Conservation (phyloP, 352 stramenopile genomes). For the Pythium rishiriense region DNA sequence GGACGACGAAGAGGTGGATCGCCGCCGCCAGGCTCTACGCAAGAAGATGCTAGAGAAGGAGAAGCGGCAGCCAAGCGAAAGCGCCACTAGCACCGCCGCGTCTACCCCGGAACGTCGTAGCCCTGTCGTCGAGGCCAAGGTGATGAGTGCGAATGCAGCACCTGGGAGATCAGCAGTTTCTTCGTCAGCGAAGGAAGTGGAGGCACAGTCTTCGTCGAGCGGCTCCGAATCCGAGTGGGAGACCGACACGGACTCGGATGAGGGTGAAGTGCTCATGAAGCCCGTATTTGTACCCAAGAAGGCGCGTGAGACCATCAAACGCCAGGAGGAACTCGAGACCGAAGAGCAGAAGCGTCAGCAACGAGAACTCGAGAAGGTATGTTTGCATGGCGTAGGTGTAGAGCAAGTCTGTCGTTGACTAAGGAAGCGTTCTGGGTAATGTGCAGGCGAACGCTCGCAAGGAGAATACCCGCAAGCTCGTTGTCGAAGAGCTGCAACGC, state of each 20-base stretch:
- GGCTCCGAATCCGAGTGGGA: conserved; percentile 71
- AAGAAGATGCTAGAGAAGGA: conserved; percentile 53
- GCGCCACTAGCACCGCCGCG: neutral
- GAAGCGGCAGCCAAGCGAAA: conserved; percentile 4
- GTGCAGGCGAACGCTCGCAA: conserved; percentile 51
- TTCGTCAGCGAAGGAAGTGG: conserved; percentile 1
- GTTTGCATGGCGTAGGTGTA: neutral
- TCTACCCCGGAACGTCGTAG: neutral
- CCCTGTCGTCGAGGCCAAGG: conserved; percentile 27
- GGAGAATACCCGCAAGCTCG: conserved; percentile 67
- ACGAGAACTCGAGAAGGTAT: conserved; percentile 51
- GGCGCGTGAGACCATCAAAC: conserved; percentile 80
- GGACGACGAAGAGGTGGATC: conserved; percentile 62
- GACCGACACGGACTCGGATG: conserved; percentile 79
- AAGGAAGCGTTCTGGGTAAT: neutral
- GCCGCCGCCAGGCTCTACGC: conserved; percentile 59
- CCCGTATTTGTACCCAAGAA: conserved; percentile 92
- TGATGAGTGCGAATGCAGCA: conserved; percentile 5
- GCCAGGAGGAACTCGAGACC: conserved; percentile 73
- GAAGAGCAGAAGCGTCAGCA: conserved; percentile 68
- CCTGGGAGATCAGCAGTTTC: conserved; percentile 28
- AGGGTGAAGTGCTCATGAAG: conserved; percentile 81
- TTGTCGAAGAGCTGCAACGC: conserved; percentile 72
- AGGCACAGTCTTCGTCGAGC: conserved; percentile 42
- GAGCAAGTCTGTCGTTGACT: neutral